Base-by-base conservation (phyloP, 768 basidiomycete species). In the Rhizopogon vesiculosus region DNA sequence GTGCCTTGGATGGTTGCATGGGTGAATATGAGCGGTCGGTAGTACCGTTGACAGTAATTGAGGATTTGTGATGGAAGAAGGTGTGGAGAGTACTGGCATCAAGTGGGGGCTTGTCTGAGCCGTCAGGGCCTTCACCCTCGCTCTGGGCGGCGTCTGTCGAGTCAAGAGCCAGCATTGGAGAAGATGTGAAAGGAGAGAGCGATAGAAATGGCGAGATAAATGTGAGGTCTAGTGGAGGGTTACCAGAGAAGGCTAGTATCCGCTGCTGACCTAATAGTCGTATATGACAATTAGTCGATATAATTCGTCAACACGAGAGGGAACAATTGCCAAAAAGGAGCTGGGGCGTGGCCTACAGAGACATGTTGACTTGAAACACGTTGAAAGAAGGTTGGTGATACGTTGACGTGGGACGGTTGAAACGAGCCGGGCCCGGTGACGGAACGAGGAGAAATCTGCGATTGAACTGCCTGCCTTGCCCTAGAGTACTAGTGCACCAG, bases 21-120 rank as follows among this genome's bases (percentile, higher is more conserved):
- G 50, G 66, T 62, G 54, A 61, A 43, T 60, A 57, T 33, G 22
- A 44, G 42, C 53, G 56, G 51, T 57, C 61, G 4, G 35, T 41
- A 19, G 54, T 33, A 29, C 35, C 58, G 52, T 58, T 58, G 57
- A 53, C 49, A 44, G 59, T n/a, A 28, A 65, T 60, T 55, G 56
- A 53, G 46, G 61, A 45, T 15, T 38, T 56, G 5, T 46, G 35
- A 15, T 33, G 54, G 56, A 46, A 54, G 54, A 44, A 48, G 56
- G 58, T 42, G 58, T 44, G 57, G 55, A 53, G 55, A 59, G 51
- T 60, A 46, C 58, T 64, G 56, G 46, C 60, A 60, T 56, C 65
- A 67, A 76, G 76, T 60, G 82, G 79, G 28, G 83, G 82, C 73
- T 81, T 83, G 69, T 86, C 85, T 64, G 82, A 73, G 55, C 78